These are phyloP conservation scores for Heterobasidion annosum DNA, from an alignment of 1,284 basidiomycete species.

Conservation along the genomic window DNA sequence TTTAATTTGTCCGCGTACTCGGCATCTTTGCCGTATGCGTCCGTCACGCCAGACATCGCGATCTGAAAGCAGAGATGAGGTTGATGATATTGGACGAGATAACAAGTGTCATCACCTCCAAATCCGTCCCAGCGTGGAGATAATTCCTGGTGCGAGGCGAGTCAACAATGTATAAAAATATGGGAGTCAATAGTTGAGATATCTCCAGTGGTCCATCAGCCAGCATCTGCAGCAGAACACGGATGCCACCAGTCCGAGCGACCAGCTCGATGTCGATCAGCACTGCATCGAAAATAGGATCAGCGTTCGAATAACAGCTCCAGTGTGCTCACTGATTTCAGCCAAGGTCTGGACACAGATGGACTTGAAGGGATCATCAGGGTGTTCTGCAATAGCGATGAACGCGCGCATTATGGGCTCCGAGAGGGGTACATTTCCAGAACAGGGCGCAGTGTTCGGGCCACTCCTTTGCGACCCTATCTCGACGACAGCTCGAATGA, in stretches of 20 bases:
- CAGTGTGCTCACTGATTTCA: conserved; percentile 66
- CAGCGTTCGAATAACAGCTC: conserved; percentile 8
- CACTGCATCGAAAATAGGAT: conserved; percentile 30
- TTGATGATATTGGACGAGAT: conserved; percentile 9
- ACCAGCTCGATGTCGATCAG: conserved; percentile 84
- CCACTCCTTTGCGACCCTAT: conserved; percentile 52
- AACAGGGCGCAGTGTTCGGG: conserved; percentile 28
- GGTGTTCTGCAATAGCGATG: conserved; percentile 88
- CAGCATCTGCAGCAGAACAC: conserved; percentile 81
- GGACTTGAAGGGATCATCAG: conserved; percentile 82
- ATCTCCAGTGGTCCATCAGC: conserved; percentile 86
- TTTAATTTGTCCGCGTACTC: conserved; percentile 73
- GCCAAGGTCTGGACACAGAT: conserved; percentile 86
- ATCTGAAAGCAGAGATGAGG: conserved; percentile 39
- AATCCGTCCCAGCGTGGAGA: conserved; percentile 76
- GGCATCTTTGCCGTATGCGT: conserved; percentile 78
- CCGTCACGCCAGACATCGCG: conserved; percentile 80
- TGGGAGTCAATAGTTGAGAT: conserved; percentile 74
- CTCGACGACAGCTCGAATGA: conserved; percentile 80
- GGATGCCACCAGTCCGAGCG: conserved; percentile 74
- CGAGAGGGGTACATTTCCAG: conserved; percentile 51
- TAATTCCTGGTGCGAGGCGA: conserved; percentile 77
- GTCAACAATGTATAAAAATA: conserved; percentile 83
- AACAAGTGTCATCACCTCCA: conserved; percentile 55
- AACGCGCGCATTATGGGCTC: conserved; percentile 81